A percentile compares a stretch with the other conserved stretches of the same genome.
These are phyloP conservation scores for Hypomontagnella monticulosa DNA, from an alignment of 495 filamentous ascomycete species.

Conservation along the genomic window DNA sequence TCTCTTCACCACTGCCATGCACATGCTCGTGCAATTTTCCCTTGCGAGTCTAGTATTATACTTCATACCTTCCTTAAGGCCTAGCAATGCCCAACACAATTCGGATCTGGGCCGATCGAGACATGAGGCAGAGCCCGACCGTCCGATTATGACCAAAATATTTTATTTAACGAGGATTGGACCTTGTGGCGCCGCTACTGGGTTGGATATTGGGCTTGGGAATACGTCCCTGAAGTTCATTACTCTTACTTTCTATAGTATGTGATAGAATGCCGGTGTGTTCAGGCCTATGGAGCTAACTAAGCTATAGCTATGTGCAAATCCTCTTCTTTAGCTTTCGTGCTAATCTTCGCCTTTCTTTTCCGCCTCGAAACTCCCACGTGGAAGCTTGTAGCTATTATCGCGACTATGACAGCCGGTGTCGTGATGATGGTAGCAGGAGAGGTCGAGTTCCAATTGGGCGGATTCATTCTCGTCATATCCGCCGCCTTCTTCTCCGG, in stretches of 20 bases:
- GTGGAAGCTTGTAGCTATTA: slow-evolving; percentile 84
- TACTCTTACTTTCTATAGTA: slow-evolving; percentile 95
- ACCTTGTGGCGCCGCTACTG: slow-evolving; percentile 92
- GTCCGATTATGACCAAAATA: slow-evolving; percentile 85
- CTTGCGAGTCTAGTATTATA: slow-evolving; percentile 83
- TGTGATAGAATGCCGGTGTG: slow-evolving; percentile 39
- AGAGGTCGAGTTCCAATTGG: slow-evolving; percentile 87
- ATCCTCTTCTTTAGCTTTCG: slow-evolving; percentile 93
- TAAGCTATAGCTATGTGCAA: slow-evolving; percentile 88
- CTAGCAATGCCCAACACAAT: slow-evolving; percentile 57
- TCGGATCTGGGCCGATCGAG: slow-evolving; percentile 60
- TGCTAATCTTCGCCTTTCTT: slow-evolving; percentile 93
- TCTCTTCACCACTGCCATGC: slow-evolving; percentile 92
- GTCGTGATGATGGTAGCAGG: slow-evolving; percentile 99
- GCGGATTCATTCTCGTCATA: slow-evolving; percentile 93
- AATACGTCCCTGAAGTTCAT: slow-evolving; percentile 97
- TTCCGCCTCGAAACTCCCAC: slow-evolving; percentile 93
- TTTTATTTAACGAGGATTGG: slow-evolving; percentile 95
- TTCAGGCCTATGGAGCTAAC: slow-evolving; percentile 7
- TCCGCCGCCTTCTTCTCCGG: slow-evolving; percentile 93
- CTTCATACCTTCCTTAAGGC: slow-evolving; percentile 84
- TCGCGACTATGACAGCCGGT: slow-evolving; percentile 90
- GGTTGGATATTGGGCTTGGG: slow-evolving; percentile 94
- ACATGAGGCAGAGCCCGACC: slow-evolving; percentile 66
- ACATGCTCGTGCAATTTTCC: slow-evolving; percentile 96